Conservation (phyloP, 176 grass and related monocot species). For the Musa itinerans region DNA sequence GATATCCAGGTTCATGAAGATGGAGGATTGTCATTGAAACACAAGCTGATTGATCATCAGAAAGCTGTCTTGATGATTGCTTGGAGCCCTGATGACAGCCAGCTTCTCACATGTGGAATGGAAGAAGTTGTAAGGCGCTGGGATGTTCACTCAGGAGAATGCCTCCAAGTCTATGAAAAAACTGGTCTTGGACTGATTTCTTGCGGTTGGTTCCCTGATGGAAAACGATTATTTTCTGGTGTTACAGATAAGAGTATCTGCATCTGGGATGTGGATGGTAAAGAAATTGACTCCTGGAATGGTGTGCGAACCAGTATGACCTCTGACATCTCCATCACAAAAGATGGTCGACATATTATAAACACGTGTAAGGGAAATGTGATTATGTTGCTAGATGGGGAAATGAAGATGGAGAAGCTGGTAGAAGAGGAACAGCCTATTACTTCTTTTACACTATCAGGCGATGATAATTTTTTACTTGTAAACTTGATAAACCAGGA, state of each 20-base stretch:
- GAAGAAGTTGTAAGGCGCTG: slow-evolving; percentile 70
- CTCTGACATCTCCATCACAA: slow-evolving; percentile 43
- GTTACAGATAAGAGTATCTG: slow-evolving; percentile 39
- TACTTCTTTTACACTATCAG: slow-evolving; percentile 78
- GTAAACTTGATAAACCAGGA: slow-evolving; percentile 50
- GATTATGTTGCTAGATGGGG: slow-evolving; percentile 57
- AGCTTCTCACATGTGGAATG: slow-evolving; percentile 80
- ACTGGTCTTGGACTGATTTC: slow-evolving; percentile 40
- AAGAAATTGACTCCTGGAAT: slow-evolving; percentile 59
- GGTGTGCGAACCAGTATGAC: slow-evolving; percentile 39
- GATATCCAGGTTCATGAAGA: slow-evolving; percentile 62
- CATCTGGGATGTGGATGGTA: slow-evolving; percentile 53
- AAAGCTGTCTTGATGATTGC: slow-evolving; percentile 59
- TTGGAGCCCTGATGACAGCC: slow-evolving; percentile 71
- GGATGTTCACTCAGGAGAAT: slow-evolving; percentile 63
- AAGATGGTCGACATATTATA: slow-evolving; percentile 57
- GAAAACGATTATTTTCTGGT: slow-evolving; percentile 51
- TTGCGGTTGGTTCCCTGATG: slow-evolving; percentile 66
- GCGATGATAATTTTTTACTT: slow-evolving; percentile 74
- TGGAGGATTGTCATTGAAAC: slow-evolving; percentile 52
- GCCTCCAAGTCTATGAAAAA: slow-evolving; percentile 61
- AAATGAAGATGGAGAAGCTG: slow-evolving; percentile 47
- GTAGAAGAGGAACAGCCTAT: slow-evolving; percentile 57
- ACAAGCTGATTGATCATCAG: slow-evolving; percentile 58
- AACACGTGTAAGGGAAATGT: slow-evolving; percentile 38